Conservation (phyloP, 768 basidiomycete genomes). For the Boletus eberwhitei region DNA sequence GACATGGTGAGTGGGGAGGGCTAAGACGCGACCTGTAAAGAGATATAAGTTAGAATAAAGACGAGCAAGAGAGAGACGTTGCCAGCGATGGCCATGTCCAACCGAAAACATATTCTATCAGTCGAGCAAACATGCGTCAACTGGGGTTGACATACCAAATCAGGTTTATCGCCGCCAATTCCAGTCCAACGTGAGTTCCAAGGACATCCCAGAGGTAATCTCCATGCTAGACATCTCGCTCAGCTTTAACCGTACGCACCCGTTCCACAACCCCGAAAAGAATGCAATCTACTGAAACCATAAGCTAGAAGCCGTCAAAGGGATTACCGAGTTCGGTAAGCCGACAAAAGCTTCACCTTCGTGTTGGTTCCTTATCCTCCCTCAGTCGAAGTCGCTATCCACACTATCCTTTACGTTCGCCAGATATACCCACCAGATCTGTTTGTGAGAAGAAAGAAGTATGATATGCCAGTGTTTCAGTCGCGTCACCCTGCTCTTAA, state of each 20-base stretch:
- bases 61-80: neutral
- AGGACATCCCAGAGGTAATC: neutral
- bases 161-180: neutral
- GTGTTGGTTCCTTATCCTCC: conserved; percentile 2
- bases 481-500: conserved; percentile 88
- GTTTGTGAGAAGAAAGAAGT: conserved; percentile 85
- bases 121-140: conserved; percentile 18
- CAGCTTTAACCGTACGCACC: conserved; percentile 38
- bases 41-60: conserved; percentile 20
- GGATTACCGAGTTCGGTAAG: conserved; percentile 72
- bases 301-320: conserved; percentile 54
- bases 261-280: neutral
- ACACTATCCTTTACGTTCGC: conserved; percentile 87
- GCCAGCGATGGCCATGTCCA: neutral
- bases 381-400: conserved; percentile 90
- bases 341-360: neutral
- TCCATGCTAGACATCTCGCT: conserved; percentile 29
- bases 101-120: neutral
- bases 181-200: too few species aligned
- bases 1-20: conserved; percentile 43
- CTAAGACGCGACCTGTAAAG: neutral
- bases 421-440: conserved; percentile 87
- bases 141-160: neutral
- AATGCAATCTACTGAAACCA: conserved; percentile 9
- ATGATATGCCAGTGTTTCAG: conserved; percentile 88